phyloP scores from a whole-genome alignment of 148 eudicot species.

The Agrostemma githago region DNA sequence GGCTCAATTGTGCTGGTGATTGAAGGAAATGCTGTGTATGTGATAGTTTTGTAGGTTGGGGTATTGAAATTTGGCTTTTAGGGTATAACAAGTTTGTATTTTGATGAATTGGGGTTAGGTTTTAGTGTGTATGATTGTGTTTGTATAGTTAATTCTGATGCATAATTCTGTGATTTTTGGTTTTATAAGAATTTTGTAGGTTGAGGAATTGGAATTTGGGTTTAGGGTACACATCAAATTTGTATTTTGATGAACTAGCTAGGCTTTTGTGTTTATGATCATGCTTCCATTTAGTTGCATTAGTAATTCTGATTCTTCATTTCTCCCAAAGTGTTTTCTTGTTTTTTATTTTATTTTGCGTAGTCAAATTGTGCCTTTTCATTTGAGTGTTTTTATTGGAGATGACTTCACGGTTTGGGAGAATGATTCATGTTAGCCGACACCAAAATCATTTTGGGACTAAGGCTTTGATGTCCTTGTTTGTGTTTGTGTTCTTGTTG shows the following conservation, averaged over 20 bases:
- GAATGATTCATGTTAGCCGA: no score
- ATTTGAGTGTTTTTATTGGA: no score
- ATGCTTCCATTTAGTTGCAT: no score
- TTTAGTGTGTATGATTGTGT: neutral
- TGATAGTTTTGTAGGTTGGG: neutral
- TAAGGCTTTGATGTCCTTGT: neutral
- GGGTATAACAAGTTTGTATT: neutral
- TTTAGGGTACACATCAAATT: no score
- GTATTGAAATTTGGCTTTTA: neutral
- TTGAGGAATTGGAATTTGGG: no score
- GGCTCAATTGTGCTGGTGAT: neutral
- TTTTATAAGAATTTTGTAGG: neutral
- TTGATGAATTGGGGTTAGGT: neutral
- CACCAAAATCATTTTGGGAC: no score
- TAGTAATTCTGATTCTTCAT: neutral
- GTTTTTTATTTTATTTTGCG: neutral
- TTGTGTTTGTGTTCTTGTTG: neutral
- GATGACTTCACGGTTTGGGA: no score
- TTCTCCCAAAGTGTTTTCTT: neutral
- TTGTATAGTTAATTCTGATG: neutral
- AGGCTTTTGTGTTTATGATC: no score
- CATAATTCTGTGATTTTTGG: neutral
- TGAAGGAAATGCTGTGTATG: neutral
- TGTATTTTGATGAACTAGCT: no score
- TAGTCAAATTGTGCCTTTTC: no score